phyloP scores from a whole-genome alignment of 73 alveolate genomes.

The Paramecium caudatum region DNA sequence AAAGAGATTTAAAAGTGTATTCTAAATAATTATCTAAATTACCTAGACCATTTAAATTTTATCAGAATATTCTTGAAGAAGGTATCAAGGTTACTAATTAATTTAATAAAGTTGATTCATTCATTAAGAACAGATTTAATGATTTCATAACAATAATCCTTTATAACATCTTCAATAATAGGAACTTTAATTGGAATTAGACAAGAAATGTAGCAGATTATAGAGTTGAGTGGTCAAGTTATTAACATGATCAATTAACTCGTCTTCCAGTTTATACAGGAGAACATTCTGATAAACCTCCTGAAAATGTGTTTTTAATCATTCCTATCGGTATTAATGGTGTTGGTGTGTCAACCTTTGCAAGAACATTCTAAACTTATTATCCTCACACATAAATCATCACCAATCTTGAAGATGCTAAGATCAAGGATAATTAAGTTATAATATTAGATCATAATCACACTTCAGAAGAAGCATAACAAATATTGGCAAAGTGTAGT shows the following conservation, averaged over 20 bases:
- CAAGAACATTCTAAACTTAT: background rate
- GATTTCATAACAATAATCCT: background rate
- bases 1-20: background rate
- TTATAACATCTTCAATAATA: background rate
- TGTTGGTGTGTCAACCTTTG: conserved; percentile 27
- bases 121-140: background rate
- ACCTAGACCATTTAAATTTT: conserved; percentile 47
- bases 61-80: background rate
- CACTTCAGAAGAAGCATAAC: conserved; percentile 15
- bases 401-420: background rate
- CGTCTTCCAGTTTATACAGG: conserved; percentile 38
- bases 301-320: background rate
- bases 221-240: background rate
- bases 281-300: background rate
- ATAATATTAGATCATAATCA: conserved; percentile 21
- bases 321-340: conserved; percentile 7
- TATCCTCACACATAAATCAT: background rate
- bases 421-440: background rate
- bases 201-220: background rate
- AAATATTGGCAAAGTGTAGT: background rate
- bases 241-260: background rate
- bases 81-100: background rate
- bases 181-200: conserved; percentile 26
- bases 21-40: background rate
- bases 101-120: no score